These are phyloP conservation scores for Beauveria brongniartii DNA, from an alignment of 2,329 filamentous ascomycete species.

Conservation along the genomic window DNA sequence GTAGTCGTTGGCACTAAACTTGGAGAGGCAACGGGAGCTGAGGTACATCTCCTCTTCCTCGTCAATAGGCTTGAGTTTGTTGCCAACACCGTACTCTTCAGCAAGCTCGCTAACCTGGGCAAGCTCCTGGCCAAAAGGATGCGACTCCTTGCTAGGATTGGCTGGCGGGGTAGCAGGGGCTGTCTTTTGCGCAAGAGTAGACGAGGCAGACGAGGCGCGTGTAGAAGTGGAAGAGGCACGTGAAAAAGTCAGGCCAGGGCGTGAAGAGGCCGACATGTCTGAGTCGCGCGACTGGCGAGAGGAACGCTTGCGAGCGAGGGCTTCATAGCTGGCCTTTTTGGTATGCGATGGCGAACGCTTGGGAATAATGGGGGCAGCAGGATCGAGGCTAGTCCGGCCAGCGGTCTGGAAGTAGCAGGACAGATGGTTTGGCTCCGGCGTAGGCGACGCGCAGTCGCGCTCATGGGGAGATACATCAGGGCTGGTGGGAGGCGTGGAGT, in stretches of 20 bases:
- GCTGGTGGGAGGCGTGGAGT: conserved; percentile 57
- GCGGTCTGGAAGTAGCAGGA: conserved; percentile 58
- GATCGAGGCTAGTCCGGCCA: conserved; percentile 31
- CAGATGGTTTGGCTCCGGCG: conserved; percentile 56
- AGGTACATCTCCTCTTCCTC: conserved; percentile 66
- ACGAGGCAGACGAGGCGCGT: conserved; percentile 39
- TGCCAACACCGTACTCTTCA: conserved; percentile 70
- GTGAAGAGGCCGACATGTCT: conserved; percentile 44
- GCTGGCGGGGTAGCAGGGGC: conserved; percentile 13
- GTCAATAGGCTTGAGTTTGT: conserved; percentile 53
- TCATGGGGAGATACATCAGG: conserved; percentile 56
- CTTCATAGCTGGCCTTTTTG: conserved; percentile 72
- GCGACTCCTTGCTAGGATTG: conserved; percentile 29
- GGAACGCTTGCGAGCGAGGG: conserved; percentile 59
- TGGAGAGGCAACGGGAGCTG: conserved; percentile 58
- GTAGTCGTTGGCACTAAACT: conserved; percentile 76
- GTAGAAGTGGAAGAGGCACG: conserved; percentile 50
- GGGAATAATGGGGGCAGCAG: conserved; percentile 60
- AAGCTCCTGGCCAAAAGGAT: conserved; percentile 85
- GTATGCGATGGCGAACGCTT: conserved; percentile 78
- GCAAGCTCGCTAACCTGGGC: conserved; percentile 88
- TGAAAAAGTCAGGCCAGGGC: conserved; percentile 48
- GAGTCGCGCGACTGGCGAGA: conserved; percentile 51
- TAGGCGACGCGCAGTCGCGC: conserved; percentile 43
- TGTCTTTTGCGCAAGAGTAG: conserved; percentile 21